A percentile compares a stretch with the other conserved stretches of the same genome.
Conservation (phyloP, 768 basidiomycete species). For the Collybia sp. region DNA sequence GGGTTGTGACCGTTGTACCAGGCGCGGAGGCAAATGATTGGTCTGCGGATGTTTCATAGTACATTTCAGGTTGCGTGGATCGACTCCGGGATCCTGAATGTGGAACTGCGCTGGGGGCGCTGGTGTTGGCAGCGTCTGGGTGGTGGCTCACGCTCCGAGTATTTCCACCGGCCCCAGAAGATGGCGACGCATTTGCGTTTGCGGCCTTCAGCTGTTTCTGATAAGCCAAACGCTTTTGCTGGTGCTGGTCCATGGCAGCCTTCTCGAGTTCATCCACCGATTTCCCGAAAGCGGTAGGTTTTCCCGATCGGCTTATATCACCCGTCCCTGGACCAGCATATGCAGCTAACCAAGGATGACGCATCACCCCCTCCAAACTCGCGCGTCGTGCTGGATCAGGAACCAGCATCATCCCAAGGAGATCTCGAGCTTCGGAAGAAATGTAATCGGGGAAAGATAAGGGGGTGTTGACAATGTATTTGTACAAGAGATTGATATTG, state of each 20-base stretch:
- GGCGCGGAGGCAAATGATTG: constrained; percentile 35
- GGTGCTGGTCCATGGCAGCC: constrained; percentile 80
- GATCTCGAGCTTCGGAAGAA: constrained; percentile 74
- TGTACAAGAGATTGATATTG: constrained; percentile 98
- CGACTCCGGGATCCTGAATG: constrained; percentile 39
- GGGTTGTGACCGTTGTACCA: constrained; percentile 18
- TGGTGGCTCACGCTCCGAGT: constrained; percentile 53
- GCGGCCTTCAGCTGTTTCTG: constrained; percentile 72
- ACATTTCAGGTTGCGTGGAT: constrained; percentile 64
- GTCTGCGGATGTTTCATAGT: constrained; percentile 71
- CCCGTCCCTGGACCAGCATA: constrained; percentile 38
- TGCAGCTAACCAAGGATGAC: constrained; percentile 78
- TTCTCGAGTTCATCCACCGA: constrained; percentile 76
- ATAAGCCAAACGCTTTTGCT: constrained; percentile 76
- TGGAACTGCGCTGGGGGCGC: constrained; percentile 24
- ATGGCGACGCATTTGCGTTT: constrained; percentile 24
- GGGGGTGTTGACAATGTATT: constrained; percentile 96
- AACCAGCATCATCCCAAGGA: constrained; percentile 90
- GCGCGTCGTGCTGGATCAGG: constrained; percentile 84
- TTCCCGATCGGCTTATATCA: constrained; percentile 15
- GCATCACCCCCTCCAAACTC: constrained; percentile 75
- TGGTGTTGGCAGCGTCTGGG: constrained; percentile 37
- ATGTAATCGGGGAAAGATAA: constrained; percentile 98
- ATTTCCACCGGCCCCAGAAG: constrained; percentile 18
- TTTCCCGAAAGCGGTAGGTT: constrained; percentile 51